phyloP scores from a whole-genome alignment of 208 protist species.

The Leishmania gerbilli region DNA sequence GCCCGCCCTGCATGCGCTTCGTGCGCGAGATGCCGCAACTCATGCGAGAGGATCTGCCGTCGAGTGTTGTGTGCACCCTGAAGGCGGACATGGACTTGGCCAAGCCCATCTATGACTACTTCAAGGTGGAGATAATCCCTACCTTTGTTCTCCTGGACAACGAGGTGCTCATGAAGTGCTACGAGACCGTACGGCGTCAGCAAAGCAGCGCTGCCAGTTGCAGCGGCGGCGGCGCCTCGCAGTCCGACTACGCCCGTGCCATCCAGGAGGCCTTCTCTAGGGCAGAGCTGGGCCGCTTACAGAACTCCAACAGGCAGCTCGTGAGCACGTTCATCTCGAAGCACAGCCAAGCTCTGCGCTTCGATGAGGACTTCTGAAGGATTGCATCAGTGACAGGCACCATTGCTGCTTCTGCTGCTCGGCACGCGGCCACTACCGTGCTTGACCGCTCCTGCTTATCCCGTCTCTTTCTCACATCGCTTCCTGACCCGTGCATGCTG shows the following conservation, averaged over 20 bases:
- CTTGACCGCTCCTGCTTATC: not conserved
- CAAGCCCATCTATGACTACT: conserved; percentile 67
- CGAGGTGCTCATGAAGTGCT: conserved; percentile 39
- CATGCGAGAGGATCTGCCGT: conserved; percentile 44
- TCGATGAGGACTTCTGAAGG: conserved; percentile 82
- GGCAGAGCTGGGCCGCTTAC: conserved; percentile 64
- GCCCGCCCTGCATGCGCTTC: conserved; percentile 85
- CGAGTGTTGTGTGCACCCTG: conserved; percentile 41
- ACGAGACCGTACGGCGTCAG: conserved; percentile 25
- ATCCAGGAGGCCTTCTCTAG: conserved; percentile 38
- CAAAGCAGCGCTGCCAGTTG: not conserved
- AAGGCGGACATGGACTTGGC: conserved; percentile 88
- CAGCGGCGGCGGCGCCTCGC: conserved; percentile 7
- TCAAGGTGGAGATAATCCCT: conserved; percentile 79
- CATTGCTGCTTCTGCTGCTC: conserved; percentile 2
- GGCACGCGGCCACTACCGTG: not conserved
- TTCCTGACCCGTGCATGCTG: not conserved
- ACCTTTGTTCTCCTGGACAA: conserved; percentile 83
- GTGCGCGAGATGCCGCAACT: conserved; percentile 57
- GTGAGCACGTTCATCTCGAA: conserved; percentile 76
- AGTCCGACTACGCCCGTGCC: conserved; percentile 8
- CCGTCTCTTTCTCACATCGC: not conserved
- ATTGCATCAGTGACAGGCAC: not conserved
- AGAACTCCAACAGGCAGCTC: conserved; percentile 65
- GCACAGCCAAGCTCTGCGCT: conserved; percentile 52